Base-by-base conservation (phyloP, 2,329 filamentous ascomycete genomes). In the Aureobasidium subglaciale region DNA sequence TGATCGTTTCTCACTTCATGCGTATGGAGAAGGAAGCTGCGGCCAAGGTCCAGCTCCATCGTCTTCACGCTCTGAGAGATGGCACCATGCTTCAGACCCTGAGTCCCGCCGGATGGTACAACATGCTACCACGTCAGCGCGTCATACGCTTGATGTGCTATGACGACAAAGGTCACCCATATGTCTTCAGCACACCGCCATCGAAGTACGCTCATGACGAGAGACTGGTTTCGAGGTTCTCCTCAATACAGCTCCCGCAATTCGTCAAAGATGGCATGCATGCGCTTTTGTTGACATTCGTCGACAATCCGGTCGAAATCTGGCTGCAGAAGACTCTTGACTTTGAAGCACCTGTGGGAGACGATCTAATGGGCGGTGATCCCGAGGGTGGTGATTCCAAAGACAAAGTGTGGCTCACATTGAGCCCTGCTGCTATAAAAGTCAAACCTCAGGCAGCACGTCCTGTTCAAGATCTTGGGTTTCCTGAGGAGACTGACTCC, bases 181-280 rank as follows among this genome's bases (percentile, higher is more conserved):
- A n/a, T 2, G 20, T 48, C 15, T 48, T 48, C 30, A 48, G 13
- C 18, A 22, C 13, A 5, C 29, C 24, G 8, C 30, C 30, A 24
- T 35, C 43, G 8, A 35, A 48, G 10, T 34, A 34, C 20, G 13
- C 43, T 11, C 43, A 48, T 5, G 20, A 25, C 10, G 30, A 20
- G 15, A 10, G 3, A n/a, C 15, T 48, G 29, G 29, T 35, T 8
- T 13, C 20, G 18, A 35, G 6, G 13, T 38, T 22, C 15, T 24
- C 8, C 2, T 20, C 22, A 15, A 18, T 50, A 9, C n/a, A 20
- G 10, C 46, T 50, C 27, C 46, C 46, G 10, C 46, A 50, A 10
- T 50, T 50, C 34, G 4, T 29, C 32, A 27, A n/a, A 38, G 46
- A 38, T 9, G 46, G 46, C 46, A 50, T 50, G 46, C 46, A 50